Evolutionary conservation across 805 yeast species (phyloP).

Genomic region (Kluyveromyces lactis): DNA sequence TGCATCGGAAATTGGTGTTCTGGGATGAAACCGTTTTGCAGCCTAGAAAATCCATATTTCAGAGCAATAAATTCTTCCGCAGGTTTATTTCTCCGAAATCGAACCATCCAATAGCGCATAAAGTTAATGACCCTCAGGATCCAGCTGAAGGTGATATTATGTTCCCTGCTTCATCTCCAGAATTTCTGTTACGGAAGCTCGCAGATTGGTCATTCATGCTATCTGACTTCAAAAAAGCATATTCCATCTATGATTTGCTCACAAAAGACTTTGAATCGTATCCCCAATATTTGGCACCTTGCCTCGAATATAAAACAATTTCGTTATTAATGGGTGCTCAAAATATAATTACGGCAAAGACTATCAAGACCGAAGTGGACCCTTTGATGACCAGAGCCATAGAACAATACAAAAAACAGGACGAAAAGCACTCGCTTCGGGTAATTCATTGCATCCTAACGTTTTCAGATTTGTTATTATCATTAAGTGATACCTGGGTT

Average conservation of each 20-base stretch:
- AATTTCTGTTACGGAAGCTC: constrained; percentile 66
- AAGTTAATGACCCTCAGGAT: constrained; percentile 31
- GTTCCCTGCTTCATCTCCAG: constrained; percentile 57
- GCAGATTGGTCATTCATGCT: constrained; percentile 92
- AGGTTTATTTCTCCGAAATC: constrained; percentile 24
- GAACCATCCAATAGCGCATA: constrained; percentile 13
- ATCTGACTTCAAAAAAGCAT: constrained; percentile 81
- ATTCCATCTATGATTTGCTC: constrained; percentile 72
- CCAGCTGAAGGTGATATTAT: constrained; percentile 42
- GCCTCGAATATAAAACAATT: constrained; percentile 82
- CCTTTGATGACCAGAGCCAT: constrained; percentile 29
- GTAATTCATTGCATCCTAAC: constrained; percentile 40
- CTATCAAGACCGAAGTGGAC: constrained; percentile 37
- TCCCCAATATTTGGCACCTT: constrained; percentile 45
- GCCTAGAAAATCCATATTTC: constrained; percentile 67
- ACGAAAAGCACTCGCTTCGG: neutral
- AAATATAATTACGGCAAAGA: constrained; percentile 33
- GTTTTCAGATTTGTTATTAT: constrained; percentile 58
- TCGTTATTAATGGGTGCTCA: constrained; percentile 55
- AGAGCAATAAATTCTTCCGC: constrained; percentile 54
- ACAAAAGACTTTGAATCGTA: constrained; percentile 66
- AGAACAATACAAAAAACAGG: constrained; percentile 5
- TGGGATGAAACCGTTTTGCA: constrained; percentile 83
- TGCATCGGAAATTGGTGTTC: constrained; percentile 69
- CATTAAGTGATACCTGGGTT: constrained; percentile 35